Evolutionary conservation across 2,329 filamentous ascomycete genomes (phyloP), one percentile per base, ranked within the genome.

Genomic region (Colletotrichum orbiculare): DNA sequence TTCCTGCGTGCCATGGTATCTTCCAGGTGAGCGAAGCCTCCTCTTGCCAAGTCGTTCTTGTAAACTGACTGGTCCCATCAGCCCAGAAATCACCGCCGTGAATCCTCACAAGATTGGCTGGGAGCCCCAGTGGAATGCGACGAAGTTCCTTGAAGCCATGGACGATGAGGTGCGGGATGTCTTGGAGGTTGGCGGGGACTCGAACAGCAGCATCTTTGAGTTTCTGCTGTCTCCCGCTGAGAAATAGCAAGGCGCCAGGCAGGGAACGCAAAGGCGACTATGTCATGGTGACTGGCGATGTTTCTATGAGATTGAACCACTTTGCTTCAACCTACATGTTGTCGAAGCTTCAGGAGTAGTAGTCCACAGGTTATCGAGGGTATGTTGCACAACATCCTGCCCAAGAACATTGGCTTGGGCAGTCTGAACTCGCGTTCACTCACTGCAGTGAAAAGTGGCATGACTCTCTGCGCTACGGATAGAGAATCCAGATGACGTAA

Each of bases 91-190:
- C 12, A 54, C 71, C 41, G 49, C 70, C 4, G 55, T 67, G 0
- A 72, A 73, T 43, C 46, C 65, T 6, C 59, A 66, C 41, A 64
- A 59, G 11, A 58, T 76, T 17, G 73, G 72, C 4, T 76, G 73
- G 73, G 38, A 72, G 48, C 73, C 74, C 7, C 64, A 66, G n/a
- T 74, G 73, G 73, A 61, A 71, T 53, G 57, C 71, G 52, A 49
- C 69, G 34, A 68, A 46, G 58, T 70, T 72, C 37, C 39, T 75
- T 46, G 63, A 67, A 3, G 74, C 64, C 55, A 63, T 75, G 15
- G 70, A 74, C 50, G 69, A 71, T 9, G 74, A 76, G 63, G 61
- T 75, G 39, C 17, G 68, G 1, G 69, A 64, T 64, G 71, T 71
- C 5, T 47, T 72, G 48, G 62, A 73, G 6, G 60, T 71, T 8